Conservation (phyloP, 305 asterid genomes). For the Caryopteris hybrid region DNA sequence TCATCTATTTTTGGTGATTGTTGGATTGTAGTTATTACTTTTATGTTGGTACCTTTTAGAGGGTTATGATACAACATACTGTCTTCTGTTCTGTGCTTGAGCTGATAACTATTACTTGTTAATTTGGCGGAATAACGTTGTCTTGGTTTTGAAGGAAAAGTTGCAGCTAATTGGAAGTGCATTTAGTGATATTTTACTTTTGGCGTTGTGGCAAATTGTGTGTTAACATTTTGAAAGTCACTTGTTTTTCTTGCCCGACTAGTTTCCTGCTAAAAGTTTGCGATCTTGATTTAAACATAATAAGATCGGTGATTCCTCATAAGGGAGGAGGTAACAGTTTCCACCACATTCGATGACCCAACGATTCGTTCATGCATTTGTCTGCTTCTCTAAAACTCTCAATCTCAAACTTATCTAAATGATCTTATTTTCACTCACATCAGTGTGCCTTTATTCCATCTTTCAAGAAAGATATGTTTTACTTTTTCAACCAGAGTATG, state of each 20-base stretch:
- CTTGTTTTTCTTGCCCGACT: no score
- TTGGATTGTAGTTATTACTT: constrained; percentile 11
- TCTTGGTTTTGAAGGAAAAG: not conserved
- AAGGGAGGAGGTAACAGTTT: not conserved
- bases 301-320: not conserved
- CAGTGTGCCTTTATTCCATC: not conserved
- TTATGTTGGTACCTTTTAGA: not conserved
- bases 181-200: not conserved
- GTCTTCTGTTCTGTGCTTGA: not conserved
- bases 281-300: constrained; percentile 2
- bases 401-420: not conserved
- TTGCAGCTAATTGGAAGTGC: not conserved
- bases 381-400: not conserved
- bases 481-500: not conserved
- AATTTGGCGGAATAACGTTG: not conserved
- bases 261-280: no score
- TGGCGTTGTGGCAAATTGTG: not conserved
- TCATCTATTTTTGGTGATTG: constrained; percentile 1
- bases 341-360: not conserved
- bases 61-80: not conserved
- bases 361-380: not conserved
- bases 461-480: not conserved
- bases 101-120: not conserved
- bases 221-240: not conserved
- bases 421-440: not conserved